Percentiles rank a stretch among this genome's conserved stretches.
phyloP scores from a whole-genome alignment of 352 stramenopile genomes.

The Pythium grandisporangium region DNA sequence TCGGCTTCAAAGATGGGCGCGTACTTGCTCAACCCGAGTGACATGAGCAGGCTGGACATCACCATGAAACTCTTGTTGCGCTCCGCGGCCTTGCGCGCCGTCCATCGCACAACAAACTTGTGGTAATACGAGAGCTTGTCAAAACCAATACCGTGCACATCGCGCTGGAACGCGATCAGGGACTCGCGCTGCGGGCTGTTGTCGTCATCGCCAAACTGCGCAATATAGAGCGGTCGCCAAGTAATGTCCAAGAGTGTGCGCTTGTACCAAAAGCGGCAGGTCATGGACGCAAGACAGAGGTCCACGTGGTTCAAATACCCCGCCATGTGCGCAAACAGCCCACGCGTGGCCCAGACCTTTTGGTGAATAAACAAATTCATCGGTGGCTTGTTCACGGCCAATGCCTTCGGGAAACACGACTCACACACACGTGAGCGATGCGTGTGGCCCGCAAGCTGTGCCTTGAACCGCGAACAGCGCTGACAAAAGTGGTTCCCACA shows the following conservation, averaged over 20 bases:
- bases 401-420: constrained; percentile 78
- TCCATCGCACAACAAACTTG: constrained; percentile 79
- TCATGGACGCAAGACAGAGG: constrained; percentile 77
- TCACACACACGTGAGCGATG: constrained; percentile 83
- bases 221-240: constrained; percentile 79
- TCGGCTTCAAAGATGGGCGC: constrained; percentile 80
- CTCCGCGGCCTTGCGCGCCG: constrained; percentile 66
- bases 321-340: constrained; percentile 83
- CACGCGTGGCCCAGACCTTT: constrained; percentile 77
- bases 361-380: constrained; percentile 84
- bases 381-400: constrained; percentile 56
- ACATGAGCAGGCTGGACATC: constrained; percentile 74
- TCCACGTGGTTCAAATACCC: constrained; percentile 85
- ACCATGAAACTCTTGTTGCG: constrained; percentile 87
- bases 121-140: constrained; percentile 82
- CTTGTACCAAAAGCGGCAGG: constrained; percentile 83
- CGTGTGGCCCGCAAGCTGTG: constrained; percentile 63
- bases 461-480: constrained; percentile 76
- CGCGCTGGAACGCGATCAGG: constrained; percentile 79
- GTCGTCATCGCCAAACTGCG: constrained; percentile 76
- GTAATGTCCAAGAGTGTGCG: constrained; percentile 75
- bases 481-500: constrained; percentile 79
- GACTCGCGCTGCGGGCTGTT: constrained; percentile 69
- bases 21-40: constrained; percentile 77
- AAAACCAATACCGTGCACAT: constrained; percentile 80